Base-by-base conservation (phyloP, 768 basidiomycete genomes). In the Crepidotus variabilis region DNA sequence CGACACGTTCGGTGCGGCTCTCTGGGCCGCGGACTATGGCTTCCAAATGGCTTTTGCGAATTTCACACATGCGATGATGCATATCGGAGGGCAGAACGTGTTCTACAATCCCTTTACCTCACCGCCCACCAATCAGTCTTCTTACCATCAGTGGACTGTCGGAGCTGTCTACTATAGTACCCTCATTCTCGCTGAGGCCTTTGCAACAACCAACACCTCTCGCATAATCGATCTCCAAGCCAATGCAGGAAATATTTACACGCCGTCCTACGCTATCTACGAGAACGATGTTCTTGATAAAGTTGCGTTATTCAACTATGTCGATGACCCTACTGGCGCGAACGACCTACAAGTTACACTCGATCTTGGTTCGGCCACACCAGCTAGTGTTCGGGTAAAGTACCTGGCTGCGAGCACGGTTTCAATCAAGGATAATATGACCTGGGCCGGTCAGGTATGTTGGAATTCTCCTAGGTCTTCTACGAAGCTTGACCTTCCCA, bases 81-180 rank as follows among this genome's bases (percentile, higher is more conserved):
- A 88, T 58, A 71, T 86, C 45, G 85, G 86, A 67, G 86, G 87
- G 47, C 81, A 84, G 69, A 78, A 77, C 56, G 82, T 80, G 0
- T 83, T 73, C 65, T 87, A 88, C 63, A 88, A 88, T 22, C 34
- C 24, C 33, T 13, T 47, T 72, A 68, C 63, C 80, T 78, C 71
- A 56, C 84, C 73, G 62, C 82, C 77, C 60, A 83, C 75, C 47
- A 84, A 86, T 61, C 77, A 86, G 57, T 80, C 83, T 6, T 65
- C 74, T 0, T 84, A 78, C 71, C 79, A 78, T 54, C 73, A 87
- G 71, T 93, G 89, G 90, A 88, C 87, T 0, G 74, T 91, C 47
- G 88, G 88, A 0, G 83, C 90, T 0, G 74, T 87, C 50, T 92
- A 89, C 72, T 93, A 92, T 68, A 78, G 89, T 0, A 79, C 86